phyloP scores from a whole-genome alignment of 345 rosid species.

The Punica granatum region DNA sequence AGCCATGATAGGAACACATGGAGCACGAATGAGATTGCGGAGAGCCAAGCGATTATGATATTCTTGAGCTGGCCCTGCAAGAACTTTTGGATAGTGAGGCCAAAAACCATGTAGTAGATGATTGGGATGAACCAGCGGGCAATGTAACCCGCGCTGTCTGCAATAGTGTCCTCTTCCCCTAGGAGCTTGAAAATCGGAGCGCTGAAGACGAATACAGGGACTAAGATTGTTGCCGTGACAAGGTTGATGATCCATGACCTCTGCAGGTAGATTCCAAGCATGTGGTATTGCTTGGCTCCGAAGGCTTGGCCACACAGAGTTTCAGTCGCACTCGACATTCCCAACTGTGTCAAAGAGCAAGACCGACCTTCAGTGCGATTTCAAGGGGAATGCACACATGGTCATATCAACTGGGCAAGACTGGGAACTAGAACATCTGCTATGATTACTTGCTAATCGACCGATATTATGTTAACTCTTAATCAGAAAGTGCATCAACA shows the following conservation, averaged over 20 bases:
- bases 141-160: conserved; percentile 7
- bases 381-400: no score
- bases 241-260: conserved; percentile 16
- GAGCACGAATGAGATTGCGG: conserved; percentile 4
- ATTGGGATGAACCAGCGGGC: conserved; percentile 16
- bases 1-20: conserved; percentile 19
- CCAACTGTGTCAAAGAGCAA: conserved; percentile 2
- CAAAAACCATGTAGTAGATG: conserved; percentile 8
- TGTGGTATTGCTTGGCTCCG: conserved; percentile 19
- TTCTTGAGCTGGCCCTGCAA: conserved; percentile 18
- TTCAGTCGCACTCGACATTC: conserved; percentile 22
- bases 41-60: conserved; percentile 7
- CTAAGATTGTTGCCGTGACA: conserved; percentile 6
- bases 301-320: conserved; percentile 20
- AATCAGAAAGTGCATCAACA: no score
- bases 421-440: no score
- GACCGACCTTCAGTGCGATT: neutral
- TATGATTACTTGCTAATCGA: no score
- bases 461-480: no score
- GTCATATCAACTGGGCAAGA: no score
- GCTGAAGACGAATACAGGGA: conserved; percentile 10
- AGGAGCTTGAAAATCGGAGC: conserved; percentile 10
- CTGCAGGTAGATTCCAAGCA: conserved; percentile 18
- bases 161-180: conserved; percentile 1
- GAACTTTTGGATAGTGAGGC: conserved; percentile 11